Evolutionary conservation across 208 protist species (phyloP).

Genomic region (Crithidia fasciculata): DNA sequence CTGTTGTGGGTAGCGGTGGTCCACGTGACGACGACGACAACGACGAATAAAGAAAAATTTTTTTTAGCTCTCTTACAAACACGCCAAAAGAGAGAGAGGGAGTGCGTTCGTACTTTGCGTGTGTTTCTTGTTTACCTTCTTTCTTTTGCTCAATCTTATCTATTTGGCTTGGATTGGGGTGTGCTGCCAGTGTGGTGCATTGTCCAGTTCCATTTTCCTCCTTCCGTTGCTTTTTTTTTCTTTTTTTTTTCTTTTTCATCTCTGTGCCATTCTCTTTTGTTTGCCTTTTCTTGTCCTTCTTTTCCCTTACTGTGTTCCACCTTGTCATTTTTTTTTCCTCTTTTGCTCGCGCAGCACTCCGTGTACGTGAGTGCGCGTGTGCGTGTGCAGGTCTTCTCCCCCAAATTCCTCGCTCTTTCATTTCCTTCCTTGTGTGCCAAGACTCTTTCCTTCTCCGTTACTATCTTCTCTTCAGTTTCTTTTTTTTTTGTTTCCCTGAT

Average conservation of each 20-base stretch:
- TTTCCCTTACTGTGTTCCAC: neutral
- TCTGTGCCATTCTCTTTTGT: neutral
- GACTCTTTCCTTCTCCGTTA: no score
- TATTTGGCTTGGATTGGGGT: neutral
- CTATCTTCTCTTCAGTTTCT: no score
- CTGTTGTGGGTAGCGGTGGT: no score
- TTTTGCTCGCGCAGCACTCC: neutral
- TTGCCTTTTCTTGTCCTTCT: conserved; percentile 3
- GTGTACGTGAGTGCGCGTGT: no score
- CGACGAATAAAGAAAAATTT: neutral
- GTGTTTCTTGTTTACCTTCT: neutral
- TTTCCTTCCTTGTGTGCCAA: no score
- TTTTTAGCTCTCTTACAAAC: neutral
- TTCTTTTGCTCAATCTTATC: neutral
- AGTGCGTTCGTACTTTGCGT: no score
- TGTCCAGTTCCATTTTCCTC: conserved; percentile 6
- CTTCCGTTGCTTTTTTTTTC: conserved; percentile 2
- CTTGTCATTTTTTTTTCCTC: neutral
- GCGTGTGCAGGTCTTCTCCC: no score
- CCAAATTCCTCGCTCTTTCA: no score
- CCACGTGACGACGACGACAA: no score
- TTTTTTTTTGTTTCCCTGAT: no score
- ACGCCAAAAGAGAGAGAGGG: no score
- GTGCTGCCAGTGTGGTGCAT: neutral
- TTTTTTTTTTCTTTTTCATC: neutral